Conservation (phyloP, 2,329 filamentous ascomycete genomes). For the Aquanectria penicillioides region DNA sequence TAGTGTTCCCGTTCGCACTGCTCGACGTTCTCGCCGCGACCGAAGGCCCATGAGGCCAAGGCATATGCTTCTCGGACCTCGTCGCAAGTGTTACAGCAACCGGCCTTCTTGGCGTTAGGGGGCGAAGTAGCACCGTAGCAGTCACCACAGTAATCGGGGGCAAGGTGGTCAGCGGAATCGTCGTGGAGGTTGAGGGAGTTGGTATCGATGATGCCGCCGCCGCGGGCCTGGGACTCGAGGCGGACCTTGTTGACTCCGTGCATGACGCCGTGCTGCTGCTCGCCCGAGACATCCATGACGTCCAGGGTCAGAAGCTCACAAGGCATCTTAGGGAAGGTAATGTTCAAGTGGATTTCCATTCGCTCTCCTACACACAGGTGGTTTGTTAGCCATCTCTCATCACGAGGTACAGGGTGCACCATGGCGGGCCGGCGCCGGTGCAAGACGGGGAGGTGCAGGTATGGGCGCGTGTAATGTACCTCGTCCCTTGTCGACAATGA, state of each 20-base stretch:
- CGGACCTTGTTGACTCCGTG: slow-evolving; percentile 94
- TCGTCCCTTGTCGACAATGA: slow-evolving; percentile 96
- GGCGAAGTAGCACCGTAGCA: slow-evolving; percentile 90
- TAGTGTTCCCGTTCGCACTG: slow-evolving; percentile 97
- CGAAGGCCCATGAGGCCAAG: slow-evolving; percentile 90
- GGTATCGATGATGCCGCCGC: slow-evolving; percentile 78
- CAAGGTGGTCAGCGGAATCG: slow-evolving; percentile 79
- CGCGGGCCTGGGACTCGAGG: slow-evolving; percentile 76
- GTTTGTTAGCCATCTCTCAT: slow-evolving; percentile 35
- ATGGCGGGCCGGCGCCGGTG: too few relatives aligned
- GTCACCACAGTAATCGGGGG: slow-evolving; percentile 90
- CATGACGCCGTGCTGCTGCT: slow-evolving; percentile 93
- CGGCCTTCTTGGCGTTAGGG: slow-evolving; percentile 75
- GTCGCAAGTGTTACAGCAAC: slow-evolving; percentile 96
- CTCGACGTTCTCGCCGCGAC: slow-evolving; percentile 89
- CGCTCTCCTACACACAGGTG: slow-evolving; percentile 74
- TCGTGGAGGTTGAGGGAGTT: slow-evolving; percentile 74
- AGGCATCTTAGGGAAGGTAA: slow-evolving; percentile 92
- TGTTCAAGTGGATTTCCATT: slow-evolving; percentile 99
- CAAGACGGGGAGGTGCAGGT: not conserved
- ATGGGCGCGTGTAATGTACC: slow-evolving; percentile 60
- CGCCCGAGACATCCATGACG: slow-evolving; percentile 98
- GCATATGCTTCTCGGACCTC: slow-evolving; percentile 97
- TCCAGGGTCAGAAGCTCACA: slow-evolving; percentile 97
- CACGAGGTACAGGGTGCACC: too few relatives aligned